These are phyloP conservation scores for Gracilaria vermiculophylla DNA, from an alignment of 23 red algal genomes.

Conservation along the genomic window DNA sequence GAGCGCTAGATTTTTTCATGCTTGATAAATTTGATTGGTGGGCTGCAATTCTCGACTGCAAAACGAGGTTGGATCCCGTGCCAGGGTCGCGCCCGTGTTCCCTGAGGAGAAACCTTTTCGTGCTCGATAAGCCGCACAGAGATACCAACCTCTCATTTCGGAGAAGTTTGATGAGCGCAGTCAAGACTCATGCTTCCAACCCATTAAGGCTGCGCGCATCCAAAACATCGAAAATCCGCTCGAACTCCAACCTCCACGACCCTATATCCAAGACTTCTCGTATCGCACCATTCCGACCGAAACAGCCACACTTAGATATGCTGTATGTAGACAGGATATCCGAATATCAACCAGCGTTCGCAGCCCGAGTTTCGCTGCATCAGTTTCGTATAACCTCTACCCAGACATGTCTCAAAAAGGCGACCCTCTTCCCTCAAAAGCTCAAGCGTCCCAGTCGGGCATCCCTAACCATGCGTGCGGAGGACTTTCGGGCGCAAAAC, in stretches of 20 bases:
- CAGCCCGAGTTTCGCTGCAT: not conserved
- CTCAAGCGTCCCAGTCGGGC: not conserved
- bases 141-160: no score
- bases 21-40: not conserved
- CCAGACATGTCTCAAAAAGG: not conserved
- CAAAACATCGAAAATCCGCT: no score
- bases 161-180: no score
- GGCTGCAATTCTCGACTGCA: conserved; percentile 8
- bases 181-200: no score
- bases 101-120: no score
- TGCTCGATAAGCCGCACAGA: no score
- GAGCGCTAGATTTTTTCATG: not conserved
- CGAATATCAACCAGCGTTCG: not conserved
- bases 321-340: not conserved
- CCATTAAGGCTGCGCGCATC: no score
- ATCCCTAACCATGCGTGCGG: not conserved
- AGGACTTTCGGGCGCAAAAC: not conserved
- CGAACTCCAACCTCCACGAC: no score
- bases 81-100: not conserved
- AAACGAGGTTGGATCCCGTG: not conserved
- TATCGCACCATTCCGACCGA: no score
- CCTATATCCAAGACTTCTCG: no score
- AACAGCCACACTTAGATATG: not conserved
- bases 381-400: not conserved
- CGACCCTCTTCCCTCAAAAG: not conserved